Conservation (phyloP, 805 yeast genomes). For the Pichia insulana region DNA sequence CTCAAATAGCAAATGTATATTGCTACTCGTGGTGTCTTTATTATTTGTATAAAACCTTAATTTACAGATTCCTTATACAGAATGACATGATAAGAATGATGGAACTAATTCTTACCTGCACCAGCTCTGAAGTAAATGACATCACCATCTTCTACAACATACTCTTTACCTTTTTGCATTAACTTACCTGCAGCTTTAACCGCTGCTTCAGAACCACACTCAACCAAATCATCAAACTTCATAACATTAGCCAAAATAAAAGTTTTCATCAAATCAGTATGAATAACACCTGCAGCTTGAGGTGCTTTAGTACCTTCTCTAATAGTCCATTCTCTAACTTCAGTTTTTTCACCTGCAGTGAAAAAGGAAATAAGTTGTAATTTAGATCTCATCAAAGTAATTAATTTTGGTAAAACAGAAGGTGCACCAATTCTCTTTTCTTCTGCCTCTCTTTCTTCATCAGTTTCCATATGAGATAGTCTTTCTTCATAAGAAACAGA, state of each 20-base stretch:
- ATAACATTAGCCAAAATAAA: slow-evolving; percentile 72
- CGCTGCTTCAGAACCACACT: slow-evolving; percentile 41
- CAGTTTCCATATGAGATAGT: slow-evolving; percentile 78
- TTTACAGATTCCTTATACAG: not conserved
- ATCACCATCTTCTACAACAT: slow-evolving; percentile 79
- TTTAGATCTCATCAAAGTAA: slow-evolving; percentile 55
- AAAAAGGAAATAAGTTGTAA: slow-evolving; percentile 72
- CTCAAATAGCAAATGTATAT: no score
- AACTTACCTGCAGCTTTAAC: slow-evolving; percentile 53
- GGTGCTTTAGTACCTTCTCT: slow-evolving; percentile 71
- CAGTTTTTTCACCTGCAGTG: slow-evolving; percentile 72
- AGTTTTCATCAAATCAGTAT: slow-evolving; percentile 73
- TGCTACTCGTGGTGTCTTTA: no score
- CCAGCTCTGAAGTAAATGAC: slow-evolving; percentile 65
- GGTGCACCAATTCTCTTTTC: slow-evolving; percentile 30
- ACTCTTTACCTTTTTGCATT: slow-evolving; percentile 65
- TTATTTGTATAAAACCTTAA: not conserved
- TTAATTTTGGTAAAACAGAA: slow-evolving; percentile 55
- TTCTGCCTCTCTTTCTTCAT: slow-evolving; percentile 31
- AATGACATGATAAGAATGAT: no score
- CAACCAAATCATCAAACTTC: slow-evolving; percentile 53
- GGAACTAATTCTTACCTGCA: slow-evolving; percentile 41
- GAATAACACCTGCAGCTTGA: slow-evolving; percentile 86
- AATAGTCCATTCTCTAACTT: slow-evolving; percentile 85
- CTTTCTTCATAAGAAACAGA: slow-evolving; percentile 89